These are phyloP conservation scores for Pseudocercospora pini-densiflorae DNA, from an alignment of 2,329 filamentous ascomycete genomes.

Conservation along the genomic window DNA sequence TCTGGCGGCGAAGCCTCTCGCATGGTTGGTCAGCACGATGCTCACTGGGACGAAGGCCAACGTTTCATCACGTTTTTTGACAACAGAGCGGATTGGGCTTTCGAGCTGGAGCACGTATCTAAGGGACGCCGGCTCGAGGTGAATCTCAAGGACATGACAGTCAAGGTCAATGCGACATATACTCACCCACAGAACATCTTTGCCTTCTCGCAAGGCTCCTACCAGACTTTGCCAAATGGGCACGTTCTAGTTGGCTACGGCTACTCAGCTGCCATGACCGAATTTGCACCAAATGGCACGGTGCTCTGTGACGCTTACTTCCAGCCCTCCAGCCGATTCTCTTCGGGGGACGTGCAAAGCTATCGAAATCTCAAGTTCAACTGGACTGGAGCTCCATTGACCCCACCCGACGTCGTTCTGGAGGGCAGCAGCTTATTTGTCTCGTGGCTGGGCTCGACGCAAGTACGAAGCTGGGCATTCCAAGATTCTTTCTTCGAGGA, in stretches of 20 bases:
- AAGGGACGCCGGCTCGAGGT: constrained; percentile 28
- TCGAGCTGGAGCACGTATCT: constrained; percentile 28
- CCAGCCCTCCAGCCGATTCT: constrained; percentile 50
- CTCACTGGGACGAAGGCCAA: constrained; percentile 50
- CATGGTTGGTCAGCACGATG: constrained; percentile 58
- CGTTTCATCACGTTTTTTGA: constrained; percentile 24
- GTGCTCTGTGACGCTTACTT: constrained; percentile 59
- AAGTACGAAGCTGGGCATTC: constrained; percentile 51
- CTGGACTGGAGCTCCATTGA: constrained; percentile 48
- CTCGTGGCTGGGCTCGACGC: constrained; percentile 54
- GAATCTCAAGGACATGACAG: constrained; percentile 34
- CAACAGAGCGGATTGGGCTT: constrained; percentile 39
- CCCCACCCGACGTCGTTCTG: constrained; percentile 33
- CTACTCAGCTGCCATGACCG: constrained; percentile 42
- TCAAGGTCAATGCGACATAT: constrained; percentile 32
- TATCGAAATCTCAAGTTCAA: constrained; percentile 58
- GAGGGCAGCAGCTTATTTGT: constrained; percentile 48
- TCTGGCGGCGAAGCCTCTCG: constrained; percentile 31
- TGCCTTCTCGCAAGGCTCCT: constrained; percentile 55
- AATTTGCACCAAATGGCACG: constrained; percentile 49
- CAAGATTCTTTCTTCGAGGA: constrained; percentile 36
- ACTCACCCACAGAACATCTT: constrained; percentile 41
- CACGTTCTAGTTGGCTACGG: constrained; percentile 64
- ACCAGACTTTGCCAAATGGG: constrained; percentile 57
- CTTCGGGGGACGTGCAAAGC: constrained; percentile 43